Base-by-base conservation (phyloP, 768 basidiomycete species). In the Lactarius pseudohatsudake region DNA sequence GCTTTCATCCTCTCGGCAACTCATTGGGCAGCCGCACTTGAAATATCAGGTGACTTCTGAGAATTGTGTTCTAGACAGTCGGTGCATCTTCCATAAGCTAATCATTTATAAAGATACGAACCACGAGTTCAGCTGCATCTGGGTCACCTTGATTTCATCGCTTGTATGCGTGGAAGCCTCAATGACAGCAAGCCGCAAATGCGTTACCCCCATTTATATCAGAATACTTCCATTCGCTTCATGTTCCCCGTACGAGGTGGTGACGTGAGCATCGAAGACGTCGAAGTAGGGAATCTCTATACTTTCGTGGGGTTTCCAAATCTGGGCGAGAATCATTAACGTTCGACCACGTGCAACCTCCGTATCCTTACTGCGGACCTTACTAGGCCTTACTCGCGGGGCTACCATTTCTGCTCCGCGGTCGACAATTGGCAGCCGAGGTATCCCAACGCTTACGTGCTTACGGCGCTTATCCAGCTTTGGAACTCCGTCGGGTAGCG, bases 371-470 rank as follows among this genome's bases (percentile, higher is more conserved):
- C n/a, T n/a, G n/a, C n/a, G n/a, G n/a, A n/a, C n/a, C n/a, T n/a
- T n/a, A n/a, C n/a, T n/a, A n/a, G n/a, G n/a, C 50, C 45, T 57
- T 66, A 45, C 6, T 50, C 30, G 32, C 28, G 38, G 65, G 41
- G 30, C 16, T 53, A n/a, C 65, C 45, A 57, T 22, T 53, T 66
- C 61, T 66, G 57, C 22, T 66, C 57, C 61, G 65, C 56, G 47
- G 56, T 8, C 34, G 34, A 34, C 34, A 34, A 34, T 34, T 34
- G 34, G 34, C 34, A 9, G 34, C 47, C 56, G 45, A 66, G 57
- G n/a, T 57, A 41, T 34, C 7, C 38, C 58, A 58, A 64, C 4
- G 1, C 45, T 30, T 59, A 59, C 64, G 57, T 9, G 2, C 8
- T 7, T 1, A 32, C 1, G 32, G 7, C 32, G 57, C 4, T 50